Base-by-base conservation (phyloP, 1,139 yeast genomes). In the Diutina neorugosa region DNA sequence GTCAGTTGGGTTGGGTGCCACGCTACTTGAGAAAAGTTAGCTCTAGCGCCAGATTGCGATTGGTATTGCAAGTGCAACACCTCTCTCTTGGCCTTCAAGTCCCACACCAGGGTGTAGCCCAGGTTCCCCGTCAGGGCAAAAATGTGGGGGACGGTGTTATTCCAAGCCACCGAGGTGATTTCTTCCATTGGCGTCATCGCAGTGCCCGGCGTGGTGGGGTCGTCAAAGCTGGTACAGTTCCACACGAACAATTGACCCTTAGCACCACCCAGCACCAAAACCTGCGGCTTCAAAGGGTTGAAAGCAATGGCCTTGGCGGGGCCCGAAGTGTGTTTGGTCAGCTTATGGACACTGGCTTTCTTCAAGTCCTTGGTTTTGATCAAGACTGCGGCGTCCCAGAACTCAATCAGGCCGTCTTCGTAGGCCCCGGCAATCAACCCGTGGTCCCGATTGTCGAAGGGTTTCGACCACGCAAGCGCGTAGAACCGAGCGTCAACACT, bases 51-150 rank as follows among this genome's bases (percentile, higher is more conserved):
- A 61, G 66, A 60, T 12, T 78, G 69, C 11, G 84, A 81, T 41
- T 77, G 72, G 63, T 84, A 83, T 41, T 82, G 78, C 63, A 93
- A 75, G 67, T 89, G 96, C 57, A 93, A 74, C 41, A 91, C 96
- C 67, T 93, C 98, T 63, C 88, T 80, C 66, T 85, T 85, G 51
- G 89, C 81, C 63, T 86, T 86, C 61, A 93, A 74, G 69, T 94
- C 98, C 97, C 97, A 93, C 57, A 94, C 85, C 0, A 96, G 84
- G 5, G 97, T 84, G 66, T 81, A 86, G 18, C 96, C 96, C 27
- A 86, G 79, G 60, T 78, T 76, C 49, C 96, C 90, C 7, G 96
- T 95, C 54, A 88, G 78, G 25, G 98, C 98, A 66, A 94, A 81
- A 60, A 94, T 91, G 63, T 93, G 96, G 50, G 86, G 73, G 54